Evolutionary conservation across 2,329 filamentous ascomycete genomes (phyloP).

Genomic region (Fusarium sp.): DNA sequence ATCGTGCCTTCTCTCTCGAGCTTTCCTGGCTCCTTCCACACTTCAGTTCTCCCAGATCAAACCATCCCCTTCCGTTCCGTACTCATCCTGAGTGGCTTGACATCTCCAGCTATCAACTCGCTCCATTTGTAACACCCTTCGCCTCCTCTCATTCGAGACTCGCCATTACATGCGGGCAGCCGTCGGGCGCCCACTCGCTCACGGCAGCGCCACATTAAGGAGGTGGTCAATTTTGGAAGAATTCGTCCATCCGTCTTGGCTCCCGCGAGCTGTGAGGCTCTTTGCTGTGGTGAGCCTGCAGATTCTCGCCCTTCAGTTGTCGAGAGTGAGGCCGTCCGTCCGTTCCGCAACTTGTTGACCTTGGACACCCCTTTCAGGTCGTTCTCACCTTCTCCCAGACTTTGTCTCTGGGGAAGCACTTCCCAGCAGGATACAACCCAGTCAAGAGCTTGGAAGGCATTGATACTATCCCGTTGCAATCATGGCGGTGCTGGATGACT

Average conservation of each 20-base stretch:
- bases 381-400: neutral
- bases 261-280: neutral
- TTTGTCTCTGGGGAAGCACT: neutral
- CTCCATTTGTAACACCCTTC: neutral
- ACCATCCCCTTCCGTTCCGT: neutral
- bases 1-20: neutral
- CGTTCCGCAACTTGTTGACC: neutral
- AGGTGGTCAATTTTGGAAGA: neutral
- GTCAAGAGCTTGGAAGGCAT: neutral
- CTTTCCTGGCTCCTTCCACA: neutral
- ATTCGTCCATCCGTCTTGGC: neutral
- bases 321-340: neutral
- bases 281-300: neutral
- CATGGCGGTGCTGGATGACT: conserved; percentile 60
- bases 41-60: neutral
- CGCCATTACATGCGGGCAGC: conserved; percentile 20
- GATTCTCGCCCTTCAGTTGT: neutral
- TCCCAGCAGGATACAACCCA: neutral
- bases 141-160: conserved; percentile 1
- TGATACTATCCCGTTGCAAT: conserved; percentile 14
- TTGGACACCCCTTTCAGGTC: neutral
- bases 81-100: neutral
- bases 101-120: conserved; percentile 1
- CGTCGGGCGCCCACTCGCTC: conserved; percentile 5
- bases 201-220: neutral